phyloP scores from a whole-genome alignment of 306 rosid species.

The Vigna mungo region DNA sequence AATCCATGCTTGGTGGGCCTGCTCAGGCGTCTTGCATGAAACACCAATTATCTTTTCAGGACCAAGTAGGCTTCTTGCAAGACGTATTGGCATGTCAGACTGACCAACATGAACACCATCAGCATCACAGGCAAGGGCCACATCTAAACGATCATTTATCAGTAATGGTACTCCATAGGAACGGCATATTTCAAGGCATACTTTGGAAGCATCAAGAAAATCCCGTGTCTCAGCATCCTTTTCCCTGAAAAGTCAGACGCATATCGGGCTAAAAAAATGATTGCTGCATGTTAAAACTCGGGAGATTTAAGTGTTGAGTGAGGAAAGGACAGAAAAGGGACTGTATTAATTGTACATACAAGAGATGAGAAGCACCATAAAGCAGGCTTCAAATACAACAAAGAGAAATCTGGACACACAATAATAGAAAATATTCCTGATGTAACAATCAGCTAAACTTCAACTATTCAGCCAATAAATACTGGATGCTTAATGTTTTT shows the following conservation, averaged over 20 bases:
- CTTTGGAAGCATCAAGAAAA: conserved; percentile 82
- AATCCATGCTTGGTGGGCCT: conserved; percentile 85
- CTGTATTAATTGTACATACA: not conserved
- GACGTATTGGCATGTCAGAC: conserved; percentile 80
- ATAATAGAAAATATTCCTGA: conserved; percentile 12
- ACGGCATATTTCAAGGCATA: conserved; percentile 74
- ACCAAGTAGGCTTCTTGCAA: conserved; percentile 73
- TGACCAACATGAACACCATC: conserved; percentile 97
- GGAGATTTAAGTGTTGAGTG: not conserved
- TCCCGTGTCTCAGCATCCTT: conserved; percentile 77
- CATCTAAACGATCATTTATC: conserved; percentile 85
- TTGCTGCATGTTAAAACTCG: not conserved
- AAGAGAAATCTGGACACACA: not conserved
- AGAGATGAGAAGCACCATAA: conserved; percentile 2
- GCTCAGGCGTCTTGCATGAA: conserved; percentile 91
- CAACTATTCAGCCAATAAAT: conserved; percentile 12
- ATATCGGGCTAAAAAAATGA: conserved; percentile 15
- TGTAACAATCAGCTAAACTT: not conserved
- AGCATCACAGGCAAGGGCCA: conserved; percentile 90
- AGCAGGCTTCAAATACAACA: not conserved
- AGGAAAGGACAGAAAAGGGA: not conserved
- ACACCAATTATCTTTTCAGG: conserved; percentile 89
- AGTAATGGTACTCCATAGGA: conserved; percentile 74
- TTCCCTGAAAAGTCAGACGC: conserved; percentile 62
- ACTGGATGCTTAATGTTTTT: not conserved